phyloP scores from a whole-genome alignment of 768 basidiomycete genomes.

The Wakefieldia striispora region DNA sequence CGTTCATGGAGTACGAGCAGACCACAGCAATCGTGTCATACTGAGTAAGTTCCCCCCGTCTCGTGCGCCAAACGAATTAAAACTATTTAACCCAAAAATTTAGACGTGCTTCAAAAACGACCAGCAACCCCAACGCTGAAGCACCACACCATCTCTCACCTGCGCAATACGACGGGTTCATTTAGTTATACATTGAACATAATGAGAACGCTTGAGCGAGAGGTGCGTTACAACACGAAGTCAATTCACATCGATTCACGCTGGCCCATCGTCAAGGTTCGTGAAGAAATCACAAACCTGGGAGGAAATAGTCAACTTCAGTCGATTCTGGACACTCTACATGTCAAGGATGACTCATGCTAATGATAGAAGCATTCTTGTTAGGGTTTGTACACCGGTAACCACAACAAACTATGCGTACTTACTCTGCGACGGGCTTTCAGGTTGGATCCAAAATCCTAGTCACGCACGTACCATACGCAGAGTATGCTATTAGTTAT shows the following conservation, averaged over 20 bases:
- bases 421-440: no score
- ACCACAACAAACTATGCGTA: no score
- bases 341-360: slow-evolving; percentile 31
- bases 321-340: slow-evolving; percentile 53
- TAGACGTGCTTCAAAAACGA: slow-evolving; percentile 91
- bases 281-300: slow-evolving; percentile 63
- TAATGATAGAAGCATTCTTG: no score
- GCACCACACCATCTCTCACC: slow-evolving; percentile 74
- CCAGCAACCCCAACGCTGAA: slow-evolving; percentile 85
- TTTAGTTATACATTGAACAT: slow-evolving; percentile 84
- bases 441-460: no score
- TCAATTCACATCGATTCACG: background rate
- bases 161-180: slow-evolving; percentile 71
- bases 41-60: slow-evolving; percentile 56
- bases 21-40: slow-evolving; percentile 74
- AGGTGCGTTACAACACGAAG: slow-evolving; percentile 31
- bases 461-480: no score
- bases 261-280: slow-evolving; percentile 32
- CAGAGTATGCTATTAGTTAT: no score
- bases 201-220: slow-evolving; percentile 59
- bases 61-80: background rate
- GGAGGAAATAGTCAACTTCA: slow-evolving; percentile 75
- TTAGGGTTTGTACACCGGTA: no score
- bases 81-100: background rate
- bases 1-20: slow-evolving; percentile 77